Evolutionary conservation across 768 basidiomycete genomes (phyloP).

Genomic region (Mycena alexandri): DNA sequence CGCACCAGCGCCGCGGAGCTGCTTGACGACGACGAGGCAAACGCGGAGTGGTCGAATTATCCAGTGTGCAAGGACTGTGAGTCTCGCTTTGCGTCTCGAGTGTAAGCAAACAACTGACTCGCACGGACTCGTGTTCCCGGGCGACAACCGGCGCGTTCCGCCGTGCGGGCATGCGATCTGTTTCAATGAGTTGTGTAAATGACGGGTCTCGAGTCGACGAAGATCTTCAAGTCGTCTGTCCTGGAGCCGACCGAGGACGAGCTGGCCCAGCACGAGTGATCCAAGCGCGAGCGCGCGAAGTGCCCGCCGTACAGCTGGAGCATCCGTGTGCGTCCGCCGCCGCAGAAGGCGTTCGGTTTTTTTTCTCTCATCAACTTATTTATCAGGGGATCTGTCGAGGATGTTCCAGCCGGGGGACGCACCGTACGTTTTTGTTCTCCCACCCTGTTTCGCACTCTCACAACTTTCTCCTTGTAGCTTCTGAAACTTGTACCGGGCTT

Average conservation of each 20-base stretch:
- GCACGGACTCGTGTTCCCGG: conserved; percentile 54
- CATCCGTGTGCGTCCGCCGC: conserved; percentile 44
- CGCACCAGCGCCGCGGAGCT: conserved; percentile 58
- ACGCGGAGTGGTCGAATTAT: conserved; percentile 62
- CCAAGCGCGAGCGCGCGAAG: conserved; percentile 46
- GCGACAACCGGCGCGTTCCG: conserved; percentile 69
- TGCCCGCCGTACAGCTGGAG: conserved; percentile 34
- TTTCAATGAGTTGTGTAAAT: conserved; percentile 60
- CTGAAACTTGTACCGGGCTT: too few species aligned
- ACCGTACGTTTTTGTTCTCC: too few species aligned
- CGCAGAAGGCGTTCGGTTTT: conserved; percentile 43
- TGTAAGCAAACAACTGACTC: not conserved
- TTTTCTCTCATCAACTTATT: too few species aligned
- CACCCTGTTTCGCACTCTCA: too few species aligned
- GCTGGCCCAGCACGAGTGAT: conserved; percentile 54
- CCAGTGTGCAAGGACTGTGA: conserved; percentile 76
- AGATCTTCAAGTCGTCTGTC: conserved; percentile 71
- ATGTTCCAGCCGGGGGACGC: too few species aligned
- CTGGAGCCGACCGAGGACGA: conserved; percentile 80
- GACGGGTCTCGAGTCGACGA: conserved; percentile 64
- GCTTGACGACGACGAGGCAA: conserved; percentile 60
- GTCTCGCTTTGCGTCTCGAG: conserved; percentile 30
- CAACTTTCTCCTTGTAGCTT: too few species aligned
- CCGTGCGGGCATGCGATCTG: conserved; percentile 79
- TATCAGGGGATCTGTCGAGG: too few species aligned